Conservation (phyloP, 352 stramenopile species). For the Plasmopara viticola region DNA sequence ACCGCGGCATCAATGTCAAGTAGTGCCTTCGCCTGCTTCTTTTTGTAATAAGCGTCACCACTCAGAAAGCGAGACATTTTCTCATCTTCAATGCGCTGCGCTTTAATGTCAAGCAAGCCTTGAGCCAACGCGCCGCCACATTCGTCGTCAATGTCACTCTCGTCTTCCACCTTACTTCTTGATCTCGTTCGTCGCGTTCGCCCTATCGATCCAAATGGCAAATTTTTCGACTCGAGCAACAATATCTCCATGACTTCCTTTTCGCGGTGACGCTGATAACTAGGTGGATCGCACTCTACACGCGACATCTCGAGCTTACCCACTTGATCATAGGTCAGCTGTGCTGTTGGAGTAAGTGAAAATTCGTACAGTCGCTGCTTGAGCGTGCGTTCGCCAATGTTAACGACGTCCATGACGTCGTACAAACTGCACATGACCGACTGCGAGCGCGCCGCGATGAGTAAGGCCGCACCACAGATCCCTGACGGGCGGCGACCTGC, state of each 20-base stretch:
- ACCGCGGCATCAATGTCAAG: conserved; percentile 18
- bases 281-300: conserved; percentile 84
- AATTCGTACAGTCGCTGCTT: conserved; percentile 96
- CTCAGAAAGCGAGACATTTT: conserved; percentile 71
- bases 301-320: conserved; percentile 83
- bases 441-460: conserved; percentile 96
- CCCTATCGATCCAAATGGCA: conserved; percentile 43
- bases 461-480: conserved; percentile 94
- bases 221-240: conserved; percentile 69
- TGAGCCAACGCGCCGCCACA: conserved; percentile 24
- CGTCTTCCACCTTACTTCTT: conserved; percentile 12
- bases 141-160: conserved; percentile 29
- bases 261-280: conserved; percentile 81
- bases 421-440: conserved; percentile 85
- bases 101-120: conserved; percentile 29
- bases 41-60: conserved; percentile 60
- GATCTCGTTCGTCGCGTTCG: conserved; percentile 11
- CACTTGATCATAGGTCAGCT: conserved; percentile 95
- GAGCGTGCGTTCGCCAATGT: conserved; percentile 95
- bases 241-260: conserved; percentile 90
- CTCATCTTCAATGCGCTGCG: conserved; percentile 61
- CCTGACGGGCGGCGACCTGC: conserved; percentile 93
- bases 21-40: conserved; percentile 40
- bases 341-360: conserved; percentile 90
- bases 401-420: conserved; percentile 89